Evolutionary conservation across 1,284 basidiomycete species (phyloP).

Genomic region (Cronartium ribicola): DNA sequence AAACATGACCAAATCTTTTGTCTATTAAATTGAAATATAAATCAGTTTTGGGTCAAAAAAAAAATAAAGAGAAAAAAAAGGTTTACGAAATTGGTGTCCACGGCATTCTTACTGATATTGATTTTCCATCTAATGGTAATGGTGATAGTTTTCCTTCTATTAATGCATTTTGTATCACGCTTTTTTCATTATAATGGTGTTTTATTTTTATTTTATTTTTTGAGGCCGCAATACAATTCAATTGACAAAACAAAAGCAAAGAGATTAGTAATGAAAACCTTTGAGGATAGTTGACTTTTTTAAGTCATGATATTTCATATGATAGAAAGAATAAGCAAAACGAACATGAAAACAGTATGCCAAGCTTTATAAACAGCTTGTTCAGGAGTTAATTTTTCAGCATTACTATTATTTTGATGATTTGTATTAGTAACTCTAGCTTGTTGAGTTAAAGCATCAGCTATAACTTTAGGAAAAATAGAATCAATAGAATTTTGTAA

Average conservation of each 20-base stretch:
- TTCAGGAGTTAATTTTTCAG: conserved; percentile 4
- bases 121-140: conserved; percentile 37
- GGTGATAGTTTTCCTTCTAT: conserved; percentile 22
- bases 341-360: conserved; percentile 38
- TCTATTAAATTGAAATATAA: neutral
- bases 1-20: neutral
- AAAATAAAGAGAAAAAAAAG: neutral
- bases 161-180: conserved; percentile 35
- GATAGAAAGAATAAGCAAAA: too few relatives aligned
- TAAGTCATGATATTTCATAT: neutral
- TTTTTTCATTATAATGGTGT: neutral
- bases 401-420: conserved; percentile 6
- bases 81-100: conserved; percentile 31
- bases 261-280: neutral
- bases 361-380: conserved; percentile 33
- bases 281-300: neutral
- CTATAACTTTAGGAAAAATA: conserved; percentile 13
- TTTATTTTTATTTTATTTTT: neutral
- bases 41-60: neutral
- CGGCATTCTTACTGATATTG: conserved; percentile 29
- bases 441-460: conserved; percentile 13
- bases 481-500: conserved; percentile 5
- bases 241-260: neutral
- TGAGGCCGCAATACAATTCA: neutral
- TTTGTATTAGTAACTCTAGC: conserved; percentile 9